Evolutionary conservation across 495 filamentous ascomycete genomes (phyloP), one percentile per base, ranked within the genome.

Genomic region (Thozetella sp.): DNA sequence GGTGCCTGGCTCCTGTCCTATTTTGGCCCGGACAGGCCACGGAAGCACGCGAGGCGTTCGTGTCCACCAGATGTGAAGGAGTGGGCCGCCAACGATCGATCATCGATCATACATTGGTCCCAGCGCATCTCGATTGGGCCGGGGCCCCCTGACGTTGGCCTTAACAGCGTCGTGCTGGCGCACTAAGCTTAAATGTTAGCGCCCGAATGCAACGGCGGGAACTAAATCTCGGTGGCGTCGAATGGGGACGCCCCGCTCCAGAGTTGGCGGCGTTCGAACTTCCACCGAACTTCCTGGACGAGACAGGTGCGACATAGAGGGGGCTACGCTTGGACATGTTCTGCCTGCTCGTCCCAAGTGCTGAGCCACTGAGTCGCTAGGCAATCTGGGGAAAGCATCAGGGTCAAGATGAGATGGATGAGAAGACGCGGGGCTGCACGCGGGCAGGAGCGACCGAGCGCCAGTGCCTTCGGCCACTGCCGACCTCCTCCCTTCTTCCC

Each of bases 111-210:
- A 37, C 30, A 37, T 37, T 15, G 30, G 6, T 37, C 6, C 30
- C 30, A 37, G 30, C 30, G 15, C 30, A 37, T 37, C 30, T 6
- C 15, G 6, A 6, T 6, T 6, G 30, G 30, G 30, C 30, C 30
- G 30, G 30, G 30, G 30, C 6, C 6, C 30, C 30, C 30, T 37
- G 30, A 15, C 30, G n/a, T 37, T 37, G 6, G 15, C 30, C 6
- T 15, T 37, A 37, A 37, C 30, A 37, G 15, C 6, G 30, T 15
- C 30, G 6, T 37, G 30, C 30, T 15, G 6, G 6, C 6, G 15
- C 6, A n/a, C 20, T 48, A 48, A 48, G 43, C 43, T 48, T 48
- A 48, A 48, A 48, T 48, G 43, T 20, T 48, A 48, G 43, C n/a
- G 43, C n/a, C 10, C 43, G 6, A 15, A 37, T 37, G 43, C 4